Conservation (phyloP, 1,284 basidiomycete species). For the Fomitopsis betulina region DNA sequence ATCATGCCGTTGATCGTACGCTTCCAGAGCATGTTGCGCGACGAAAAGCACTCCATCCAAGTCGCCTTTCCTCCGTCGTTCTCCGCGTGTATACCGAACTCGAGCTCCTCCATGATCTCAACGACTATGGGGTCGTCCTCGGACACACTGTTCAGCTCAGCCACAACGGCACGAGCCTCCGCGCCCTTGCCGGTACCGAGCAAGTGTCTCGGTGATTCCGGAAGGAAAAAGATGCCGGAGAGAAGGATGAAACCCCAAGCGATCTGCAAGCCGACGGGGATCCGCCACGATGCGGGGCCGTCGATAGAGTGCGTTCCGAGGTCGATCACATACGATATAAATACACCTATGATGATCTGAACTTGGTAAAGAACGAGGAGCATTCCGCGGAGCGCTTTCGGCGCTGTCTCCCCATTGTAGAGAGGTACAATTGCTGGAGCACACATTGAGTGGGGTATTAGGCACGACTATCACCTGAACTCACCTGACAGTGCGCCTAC, state of each 20-base stretch:
- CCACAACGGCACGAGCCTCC: conserved; percentile 59
- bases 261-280: conserved; percentile 66
- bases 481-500: conserved; percentile 70
- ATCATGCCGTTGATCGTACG: conserved; percentile 76
- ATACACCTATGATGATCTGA: conserved; percentile 70
- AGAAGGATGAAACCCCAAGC: conserved; percentile 64
- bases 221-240: conserved; percentile 70
- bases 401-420: conserved; percentile 78
- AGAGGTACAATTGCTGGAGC: conserved; percentile 68
- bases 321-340: conserved; percentile 69
- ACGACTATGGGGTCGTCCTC: conserved; percentile 59
- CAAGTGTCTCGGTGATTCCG: conserved; percentile 74
- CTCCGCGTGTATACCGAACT: conserved; percentile 62
- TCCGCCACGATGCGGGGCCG: conserved; percentile 65
- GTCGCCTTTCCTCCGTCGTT: conserved; percentile 77
- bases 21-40: conserved; percentile 64
- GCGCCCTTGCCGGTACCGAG: conserved; percentile 48
- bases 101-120: conserved; percentile 63
- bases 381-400: conserved; percentile 70
- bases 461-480: neutral
- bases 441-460: neutral
- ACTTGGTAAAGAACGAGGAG: conserved; percentile 75
- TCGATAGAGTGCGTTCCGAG: conserved; percentile 59
- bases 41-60: conserved; percentile 77
- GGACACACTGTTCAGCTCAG: conserved; percentile 60